Conservation (phyloP, 1,284 basidiomycete species). For the Ceratobasidium sp. region DNA sequence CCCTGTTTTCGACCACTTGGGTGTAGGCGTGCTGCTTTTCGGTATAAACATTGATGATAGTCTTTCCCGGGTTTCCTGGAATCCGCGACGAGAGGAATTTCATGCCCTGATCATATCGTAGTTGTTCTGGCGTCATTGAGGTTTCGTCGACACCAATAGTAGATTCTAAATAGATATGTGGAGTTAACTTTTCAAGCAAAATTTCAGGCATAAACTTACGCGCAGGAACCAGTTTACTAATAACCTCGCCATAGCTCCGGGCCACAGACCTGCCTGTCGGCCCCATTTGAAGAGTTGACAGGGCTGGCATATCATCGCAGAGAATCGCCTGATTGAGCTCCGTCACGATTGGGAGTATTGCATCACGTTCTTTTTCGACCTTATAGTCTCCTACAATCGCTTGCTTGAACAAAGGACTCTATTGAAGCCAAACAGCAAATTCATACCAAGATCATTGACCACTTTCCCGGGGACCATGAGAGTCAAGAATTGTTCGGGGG, state of each 20-base stretch:
- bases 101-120: slow-evolving; percentile 5
- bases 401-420: not conserved
- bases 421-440: not conserved
- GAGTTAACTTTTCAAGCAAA: not conserved
- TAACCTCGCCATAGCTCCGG: not conserved
- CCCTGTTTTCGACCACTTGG: not conserved
- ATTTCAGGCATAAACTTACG: not conserved
- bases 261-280: slow-evolving; percentile 20
- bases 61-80: not conserved
- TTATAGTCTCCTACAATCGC: not conserved
- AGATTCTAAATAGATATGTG: not conserved
- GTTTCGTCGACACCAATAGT: not conserved
- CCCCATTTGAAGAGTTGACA: slow-evolving; percentile 12
- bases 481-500: slow-evolving; percentile 12
- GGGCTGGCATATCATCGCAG: slow-evolving; percentile 17
- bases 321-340: slow-evolving; percentile 12
- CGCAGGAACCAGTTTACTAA: slow-evolving; percentile 13
- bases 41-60: slow-evolving; percentile 1
- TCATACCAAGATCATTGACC: slow-evolving; percentile 9
- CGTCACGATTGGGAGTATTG: not conserved
- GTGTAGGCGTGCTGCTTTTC: slow-evolving; percentile 8
- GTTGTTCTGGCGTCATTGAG: not conserved
- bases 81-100: not conserved
- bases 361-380: not conserved
- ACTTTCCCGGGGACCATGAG: slow-evolving; percentile 28